phyloP scores from a whole-genome alignment of 164 flowering plant genomes.

The Liquidambar formosana region DNA sequence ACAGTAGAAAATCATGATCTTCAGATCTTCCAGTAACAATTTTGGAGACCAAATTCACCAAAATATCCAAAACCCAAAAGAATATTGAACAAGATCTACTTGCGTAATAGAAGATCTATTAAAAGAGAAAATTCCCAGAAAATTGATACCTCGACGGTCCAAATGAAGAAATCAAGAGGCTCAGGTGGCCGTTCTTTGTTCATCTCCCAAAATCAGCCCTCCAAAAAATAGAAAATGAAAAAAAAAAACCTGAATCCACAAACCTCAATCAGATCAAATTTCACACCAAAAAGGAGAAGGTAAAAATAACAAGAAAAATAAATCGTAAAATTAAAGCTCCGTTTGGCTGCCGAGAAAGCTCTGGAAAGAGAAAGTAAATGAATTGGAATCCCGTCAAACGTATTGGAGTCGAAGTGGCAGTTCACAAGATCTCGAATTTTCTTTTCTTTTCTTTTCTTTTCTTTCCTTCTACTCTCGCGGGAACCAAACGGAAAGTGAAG shows the following conservation, averaged over 20 bases:
- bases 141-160: conserved; percentile 80
- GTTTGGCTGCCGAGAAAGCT: background rate
- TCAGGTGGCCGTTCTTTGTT: conserved; percentile 73
- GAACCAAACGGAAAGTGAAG: background rate
- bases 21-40: background rate
- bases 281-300: too few relatives aligned
- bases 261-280: conserved; percentile 6
- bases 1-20: background rate
- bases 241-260: conserved; percentile 6
- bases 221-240: background rate
- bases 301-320: background rate
- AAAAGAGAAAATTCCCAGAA: conserved; percentile 1
- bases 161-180: conserved; percentile 93
- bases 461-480: background rate
- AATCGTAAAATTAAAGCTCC: background rate
- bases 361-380: background rate
- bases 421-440: background rate
- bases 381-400: background rate
- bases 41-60: background rate
- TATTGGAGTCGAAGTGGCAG: background rate
- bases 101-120: background rate
- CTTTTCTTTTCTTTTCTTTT: background rate
- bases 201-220: conserved; percentile 38
- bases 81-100: background rate
- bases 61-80: background rate